These are phyloP conservation scores for Tarenaya hassleriana DNA, from an alignment of 345 rosid genomes.

Conservation along the genomic window DNA sequence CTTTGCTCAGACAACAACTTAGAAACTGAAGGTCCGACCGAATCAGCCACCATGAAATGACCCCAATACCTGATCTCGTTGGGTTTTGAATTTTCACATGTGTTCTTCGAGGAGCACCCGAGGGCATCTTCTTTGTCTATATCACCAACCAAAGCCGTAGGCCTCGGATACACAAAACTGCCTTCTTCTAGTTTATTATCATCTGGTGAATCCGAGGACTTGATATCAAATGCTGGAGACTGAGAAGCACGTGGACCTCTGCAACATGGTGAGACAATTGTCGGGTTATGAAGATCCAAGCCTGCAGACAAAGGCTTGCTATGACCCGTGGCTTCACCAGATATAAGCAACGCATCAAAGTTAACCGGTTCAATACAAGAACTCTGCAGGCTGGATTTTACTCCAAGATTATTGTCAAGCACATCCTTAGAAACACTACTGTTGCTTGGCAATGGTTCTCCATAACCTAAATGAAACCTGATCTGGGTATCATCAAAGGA, in stretches of 20 bases:
- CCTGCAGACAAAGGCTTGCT: conserved; percentile 35
- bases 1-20: conserved; percentile 14
- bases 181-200: conserved; percentile 33
- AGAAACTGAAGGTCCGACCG: conserved; percentile 18
- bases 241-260: conserved; percentile 40
- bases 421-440: conserved; percentile 26
- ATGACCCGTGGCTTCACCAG: conserved; percentile 27
- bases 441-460: conserved; percentile 23
- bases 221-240: conserved; percentile 31
- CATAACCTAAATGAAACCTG: conserved; percentile 30
- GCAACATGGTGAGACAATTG: conserved; percentile 57
- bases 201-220: conserved; percentile 21
- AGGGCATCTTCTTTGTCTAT: conserved; percentile 25
- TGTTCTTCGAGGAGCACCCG: conserved; percentile 25
- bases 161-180: conserved; percentile 31
- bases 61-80: conserved; percentile 16
- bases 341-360: conserved; percentile 29
- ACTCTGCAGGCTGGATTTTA: conserved; percentile 26
- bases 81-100: conserved; percentile 16
- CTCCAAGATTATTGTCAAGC: conserved; percentile 17
- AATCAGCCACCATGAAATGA: conserved; percentile 20
- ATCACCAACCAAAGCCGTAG: conserved; percentile 15
- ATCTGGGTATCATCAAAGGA: conserved; percentile 32
- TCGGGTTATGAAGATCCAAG: conserved; percentile 35
- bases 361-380: conserved; percentile 32